A percentile compares a stretch with the other conserved stretches of the same genome.
phyloP scores from a whole-genome alignment of 1,139 yeast genomes.

The Candida sp. region DNA sequence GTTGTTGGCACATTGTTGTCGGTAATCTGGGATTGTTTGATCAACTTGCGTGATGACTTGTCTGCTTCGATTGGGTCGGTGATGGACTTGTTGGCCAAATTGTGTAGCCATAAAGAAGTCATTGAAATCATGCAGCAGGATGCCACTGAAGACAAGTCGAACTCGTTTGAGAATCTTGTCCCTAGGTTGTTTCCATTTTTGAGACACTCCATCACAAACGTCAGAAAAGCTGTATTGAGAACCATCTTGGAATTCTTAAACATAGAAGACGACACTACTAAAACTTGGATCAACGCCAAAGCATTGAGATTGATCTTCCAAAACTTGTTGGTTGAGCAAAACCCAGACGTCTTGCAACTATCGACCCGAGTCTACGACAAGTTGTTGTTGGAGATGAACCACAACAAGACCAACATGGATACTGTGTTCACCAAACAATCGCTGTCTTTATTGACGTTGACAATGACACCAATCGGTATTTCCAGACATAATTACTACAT shows the following conservation, averaged over 20 bases:
- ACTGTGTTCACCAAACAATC: slow-evolving; percentile 45
- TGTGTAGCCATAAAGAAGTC: slow-evolving; percentile 84
- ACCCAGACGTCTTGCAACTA: slow-evolving; percentile 66
- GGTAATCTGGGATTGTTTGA: slow-evolving; percentile 88
- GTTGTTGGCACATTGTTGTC: slow-evolving; percentile 68
- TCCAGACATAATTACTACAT: slow-evolving; percentile 88
- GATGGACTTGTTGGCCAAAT: slow-evolving; percentile 90
- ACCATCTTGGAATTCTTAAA: slow-evolving; percentile 80
- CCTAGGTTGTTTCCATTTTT: slow-evolving; percentile 93
- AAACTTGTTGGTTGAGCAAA: slow-evolving; percentile 88
- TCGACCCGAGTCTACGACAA: slow-evolving; percentile 68
- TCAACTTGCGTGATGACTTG: slow-evolving; percentile 86
- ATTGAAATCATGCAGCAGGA: slow-evolving; percentile 69
- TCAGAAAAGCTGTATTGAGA: slow-evolving; percentile 85
- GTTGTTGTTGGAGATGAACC: slow-evolving; percentile 52
- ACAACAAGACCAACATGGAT: slow-evolving; percentile 25
- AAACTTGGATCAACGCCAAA: slow-evolving; percentile 80
- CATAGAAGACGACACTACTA: slow-evolving; percentile 66
- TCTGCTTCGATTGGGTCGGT: slow-evolving; percentile 96
- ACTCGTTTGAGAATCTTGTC: slow-evolving; percentile 70
- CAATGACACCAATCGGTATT: slow-evolving; percentile 95
- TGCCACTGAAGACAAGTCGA: slow-evolving; percentile 57
- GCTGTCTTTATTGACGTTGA: slow-evolving; percentile 64
- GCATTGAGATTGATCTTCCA: slow-evolving; percentile 81
- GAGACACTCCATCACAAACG: slow-evolving; percentile 93